Evolutionary conservation across 805 yeast species (phyloP).

Genomic region (Starmerella asiatica): DNA sequence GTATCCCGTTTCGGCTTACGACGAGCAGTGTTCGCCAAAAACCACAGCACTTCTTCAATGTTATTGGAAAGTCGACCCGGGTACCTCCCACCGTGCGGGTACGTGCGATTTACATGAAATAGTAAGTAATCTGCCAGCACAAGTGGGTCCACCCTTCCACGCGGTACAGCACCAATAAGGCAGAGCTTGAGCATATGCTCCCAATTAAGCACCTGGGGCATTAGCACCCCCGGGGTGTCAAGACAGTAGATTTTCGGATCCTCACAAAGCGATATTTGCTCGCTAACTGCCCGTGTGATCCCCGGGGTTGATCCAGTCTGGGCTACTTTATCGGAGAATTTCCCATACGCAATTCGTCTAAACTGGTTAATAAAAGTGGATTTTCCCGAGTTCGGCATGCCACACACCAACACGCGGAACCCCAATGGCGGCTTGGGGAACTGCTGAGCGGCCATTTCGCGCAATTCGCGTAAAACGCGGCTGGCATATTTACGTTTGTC

Average conservation of each 20-base stretch:
- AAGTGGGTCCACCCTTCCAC: slow-evolving; percentile 62
- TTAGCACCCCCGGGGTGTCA: slow-evolving; percentile 88
- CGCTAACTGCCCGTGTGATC: slow-evolving; percentile 68
- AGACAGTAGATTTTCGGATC: slow-evolving; percentile 53
- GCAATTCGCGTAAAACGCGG: slow-evolving; percentile 38
- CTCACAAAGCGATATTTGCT: slow-evolving; percentile 48
- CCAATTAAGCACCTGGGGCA: slow-evolving; percentile 54
- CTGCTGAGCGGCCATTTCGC: slow-evolving; percentile 24
- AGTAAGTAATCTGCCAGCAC: slow-evolving; percentile 76
- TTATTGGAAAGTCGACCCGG: slow-evolving; percentile 20
- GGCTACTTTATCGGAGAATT: slow-evolving; percentile 47
- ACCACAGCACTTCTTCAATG: slow-evolving; percentile 14
- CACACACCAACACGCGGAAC: slow-evolving; percentile 58
- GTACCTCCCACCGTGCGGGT: slow-evolving; percentile 18
- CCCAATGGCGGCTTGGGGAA: slow-evolving; percentile 77
- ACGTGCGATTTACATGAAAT: slow-evolving; percentile 43
- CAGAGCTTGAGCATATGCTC: slow-evolving; percentile 64
- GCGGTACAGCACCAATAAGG: slow-evolving; percentile 61
- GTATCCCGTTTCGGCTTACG: slow-evolving; percentile 1
- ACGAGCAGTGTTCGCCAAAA: slow-evolving; percentile 6
- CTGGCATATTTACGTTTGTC: slow-evolving; percentile 38
- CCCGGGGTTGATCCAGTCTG: slow-evolving; percentile 82
- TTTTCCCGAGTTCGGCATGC: slow-evolving; percentile 98
- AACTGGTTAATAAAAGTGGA: slow-evolving; percentile 71
- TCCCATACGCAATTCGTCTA: slow-evolving; percentile 33